These are phyloP conservation scores for Aureobasidium vineae DNA, from an alignment of 2,329 filamentous ascomycete species.

Conservation along the genomic window DNA sequence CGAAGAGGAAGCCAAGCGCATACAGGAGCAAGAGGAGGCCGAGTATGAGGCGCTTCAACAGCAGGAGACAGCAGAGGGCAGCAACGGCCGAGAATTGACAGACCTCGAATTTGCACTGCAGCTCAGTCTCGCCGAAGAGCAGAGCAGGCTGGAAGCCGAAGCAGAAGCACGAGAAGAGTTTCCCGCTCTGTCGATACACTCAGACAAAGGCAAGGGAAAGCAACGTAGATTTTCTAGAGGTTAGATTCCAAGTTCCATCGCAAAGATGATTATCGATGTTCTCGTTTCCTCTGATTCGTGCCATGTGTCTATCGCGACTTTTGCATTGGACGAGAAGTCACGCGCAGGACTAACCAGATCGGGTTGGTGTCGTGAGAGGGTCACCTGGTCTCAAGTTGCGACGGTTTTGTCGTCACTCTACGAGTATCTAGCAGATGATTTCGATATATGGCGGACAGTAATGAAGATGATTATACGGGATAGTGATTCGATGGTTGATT, in stretches of 20 bases:
- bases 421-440: no score
- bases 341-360: background rate
- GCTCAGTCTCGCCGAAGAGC: constrained; percentile 60
- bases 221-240: background rate
- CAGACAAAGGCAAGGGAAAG: constrained; percentile 7
- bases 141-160: constrained; percentile 41
- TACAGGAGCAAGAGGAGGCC: constrained; percentile 27
- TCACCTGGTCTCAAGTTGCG: background rate
- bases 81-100: constrained; percentile 49
- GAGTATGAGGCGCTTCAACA: constrained; percentile 19
- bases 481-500: background rate
- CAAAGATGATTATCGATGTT: background rate
- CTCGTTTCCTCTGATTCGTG: background rate
- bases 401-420: no score
- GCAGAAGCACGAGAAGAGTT: constrained; percentile 30
- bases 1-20: background rate
- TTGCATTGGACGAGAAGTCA: background rate
- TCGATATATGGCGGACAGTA: no score
- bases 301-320: background rate
- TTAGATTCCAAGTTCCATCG: background rate
- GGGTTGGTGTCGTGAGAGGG: background rate
- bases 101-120: constrained; percentile 63
- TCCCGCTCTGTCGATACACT: constrained; percentile 34
- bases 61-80: constrained; percentile 37
- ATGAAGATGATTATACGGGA: background rate